Evolutionary conservation across 768 basidiomycete species (phyloP), one percentile per base, ranked within the genome.

Genomic region (Pisolithus tinctorius): DNA sequence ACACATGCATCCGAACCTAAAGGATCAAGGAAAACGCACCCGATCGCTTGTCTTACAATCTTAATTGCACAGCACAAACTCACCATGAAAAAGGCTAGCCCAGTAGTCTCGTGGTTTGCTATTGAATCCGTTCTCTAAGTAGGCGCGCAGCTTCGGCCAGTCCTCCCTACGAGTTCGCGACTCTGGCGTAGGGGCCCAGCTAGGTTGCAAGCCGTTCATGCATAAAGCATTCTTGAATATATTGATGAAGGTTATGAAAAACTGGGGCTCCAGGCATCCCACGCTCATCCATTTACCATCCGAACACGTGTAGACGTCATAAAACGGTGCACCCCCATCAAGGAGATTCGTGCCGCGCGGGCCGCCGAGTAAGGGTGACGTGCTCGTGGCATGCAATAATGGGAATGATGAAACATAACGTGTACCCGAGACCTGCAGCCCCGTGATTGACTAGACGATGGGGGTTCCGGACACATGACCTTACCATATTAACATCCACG

Each of bases 271-370:
- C 11, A 88, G 63, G 59, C 86, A 88, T 27, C 80, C 88, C 26
- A 92, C 78, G 2, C 83, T 80, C 77, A 93, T 86, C 77, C 80
- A 88, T 37, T 75, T 69, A 1, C 83, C 83, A 61, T 86, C 87
- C 50, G 80, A 73, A 62, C 88, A 90, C 0, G 75, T 73, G 58
- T 93, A 91, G 9, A 87, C 69, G 52, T 74, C 75, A 60, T 93
- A 93, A 69, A 82, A 90, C 0, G 89, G 89, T 5, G 86, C 77
- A 4, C 86, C 88, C 0, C 87, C 86, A 56, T 89, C 89, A 20
- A 92, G 77, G 1, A 75, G 40, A 57, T 86, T 85, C 4, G 67
- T 65, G 20, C 84, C 85, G 49, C 84, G 74, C 23, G 67, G 65
- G 25, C 68, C 68, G 20, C 63, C 61, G 55, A 77, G 76, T 36